phyloP scores from a whole-genome alignment of 257 asterid genomes.

The Paulownia fortunei region DNA sequence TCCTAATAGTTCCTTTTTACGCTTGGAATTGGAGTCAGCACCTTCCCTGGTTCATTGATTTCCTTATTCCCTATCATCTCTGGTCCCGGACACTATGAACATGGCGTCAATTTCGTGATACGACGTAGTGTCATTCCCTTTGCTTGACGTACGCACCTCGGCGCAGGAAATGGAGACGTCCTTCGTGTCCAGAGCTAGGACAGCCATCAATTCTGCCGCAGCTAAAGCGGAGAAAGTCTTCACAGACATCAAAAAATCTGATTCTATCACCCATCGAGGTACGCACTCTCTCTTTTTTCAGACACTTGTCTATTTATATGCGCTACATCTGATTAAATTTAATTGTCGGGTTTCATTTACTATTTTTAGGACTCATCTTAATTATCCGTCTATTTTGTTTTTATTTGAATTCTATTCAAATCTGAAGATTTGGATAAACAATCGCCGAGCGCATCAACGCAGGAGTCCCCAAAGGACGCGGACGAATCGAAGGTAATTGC shows the following conservation, averaged over 20 bases:
- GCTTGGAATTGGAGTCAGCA: slow-evolving; percentile 19
- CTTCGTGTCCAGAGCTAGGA: slow-evolving; percentile 86
- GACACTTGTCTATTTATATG: slow-evolving; percentile 22
- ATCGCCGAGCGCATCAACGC: slow-evolving; percentile 53
- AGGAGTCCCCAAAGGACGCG: slow-evolving; percentile 51
- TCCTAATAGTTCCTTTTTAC: neutral
- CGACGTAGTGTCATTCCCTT: slow-evolving; percentile 25
- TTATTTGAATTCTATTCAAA: slow-evolving; percentile 28
- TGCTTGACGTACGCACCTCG: slow-evolving; percentile 35
- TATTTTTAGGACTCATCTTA: slow-evolving; percentile 45
- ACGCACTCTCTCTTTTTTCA: neutral
- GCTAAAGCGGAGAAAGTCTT: slow-evolving; percentile 99
- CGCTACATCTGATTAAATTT: slow-evolving; percentile 27
- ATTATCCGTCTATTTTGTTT: slow-evolving; percentile 19
- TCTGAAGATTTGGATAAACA: slow-evolving; percentile 63
- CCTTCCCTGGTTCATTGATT: slow-evolving; percentile 19
- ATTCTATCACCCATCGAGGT: slow-evolving; percentile 65
- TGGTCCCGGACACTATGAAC: slow-evolving; percentile 29
- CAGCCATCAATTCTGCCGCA: slow-evolving; percentile 97
- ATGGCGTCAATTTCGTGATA: slow-evolving; percentile 43
- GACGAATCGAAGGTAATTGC: slow-evolving; percentile 60
- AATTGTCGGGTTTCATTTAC: slow-evolving; percentile 33
- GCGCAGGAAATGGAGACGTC: slow-evolving; percentile 78
- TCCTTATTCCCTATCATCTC: slow-evolving; percentile 20
- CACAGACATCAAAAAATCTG: slow-evolving; percentile 86